Base-by-base conservation (phyloP, 2,329 filamentous ascomycete genomes). In the Arthrinium phaeospermum region DNA sequence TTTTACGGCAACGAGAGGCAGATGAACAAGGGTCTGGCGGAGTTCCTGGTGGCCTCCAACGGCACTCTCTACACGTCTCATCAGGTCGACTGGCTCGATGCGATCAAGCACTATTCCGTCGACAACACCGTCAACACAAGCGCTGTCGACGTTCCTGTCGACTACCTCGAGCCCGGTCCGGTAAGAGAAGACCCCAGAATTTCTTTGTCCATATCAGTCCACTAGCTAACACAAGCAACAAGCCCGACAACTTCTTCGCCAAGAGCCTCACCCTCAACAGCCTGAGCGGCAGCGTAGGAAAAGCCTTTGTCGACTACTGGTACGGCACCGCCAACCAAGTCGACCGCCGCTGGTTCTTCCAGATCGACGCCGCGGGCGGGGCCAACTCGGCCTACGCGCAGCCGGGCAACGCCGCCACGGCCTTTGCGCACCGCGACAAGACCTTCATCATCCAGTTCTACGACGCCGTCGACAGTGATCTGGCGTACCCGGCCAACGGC, bases 371-470 rank as follows among this genome's bases (percentile, higher is more conserved):
- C 34, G 82, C 85, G 69, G 83, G 84, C 71, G 83, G 84, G 44
- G 76, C 79, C 49, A 82, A 81, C 72, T 84, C 83, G 61, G 81
- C 80, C 34, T 78, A 85, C 5, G 75, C 78, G 70, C 75, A 76
- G 27, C 75, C 75, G 0, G 75, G 78, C 16, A 74, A 73, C 19
- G 73, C 79, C 22, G 72, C 78, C 24, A 81, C 83, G 6, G 78
- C 83, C 10, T 85, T 85, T 67, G 82, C 81, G 6, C 83, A 85
- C 73, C 82, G 82, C n/a, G 81, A 83, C 71, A 84, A 83, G 73
- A 81, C 87, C 70, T 82, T 88, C 37, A 86, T 89, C 73, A 82
- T 86, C 19, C 83, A 87, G 72, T 83, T 87, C 70, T 84, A 85
- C 70, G 86, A 88, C 75, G 80, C 83, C 68, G 46, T 53, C 22